Evolutionary conservation across 371 early-diverging fungal genomes (phyloP), one percentile per base, ranked within the genome.

Genomic region (Fennellomyces sp.): DNA sequence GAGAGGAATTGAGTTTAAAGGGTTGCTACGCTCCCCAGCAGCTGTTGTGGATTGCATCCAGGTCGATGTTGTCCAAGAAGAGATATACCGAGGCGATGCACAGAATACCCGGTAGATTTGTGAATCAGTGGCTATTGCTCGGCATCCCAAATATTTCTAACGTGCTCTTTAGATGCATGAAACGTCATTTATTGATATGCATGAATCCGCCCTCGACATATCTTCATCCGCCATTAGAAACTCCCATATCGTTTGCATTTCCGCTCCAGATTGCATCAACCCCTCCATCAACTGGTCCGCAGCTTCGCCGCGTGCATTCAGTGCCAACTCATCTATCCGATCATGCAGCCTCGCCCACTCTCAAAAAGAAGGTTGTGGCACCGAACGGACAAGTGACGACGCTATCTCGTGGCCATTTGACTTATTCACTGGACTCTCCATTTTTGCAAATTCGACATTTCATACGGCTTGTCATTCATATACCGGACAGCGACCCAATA

Each of bases 51-150:
- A 58, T 13, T 59, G 54, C 31, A 60, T 74, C 5, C 29, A 61
- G 27, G 64, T 68, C 19, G 71, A 74, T 48, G 64, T 70, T 15
- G 57, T 74, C 3, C 69, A 74, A 61, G 70, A 74, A 57, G 68
- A 70, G 23, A 10, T 74, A 25, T 70, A 74, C 38, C 63, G 52
- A 11, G 23, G 45, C 23, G 23, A 21, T 2, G 4, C n/a, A 8
- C 17, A 45, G 8, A n/a, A 45, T 45, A 17, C 23, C n/a, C 4
- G 23, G 23, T 23, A 45, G n/a, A 25, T 45, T 39, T 39, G 12
- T 33, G 5, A 33, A 33, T 33, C 12, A 7, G 5, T 33, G 12
- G 5, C 12, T 33, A 7, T 33, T 33, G 33, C 8, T 7, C 33
- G 12, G 8, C 12, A 7, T 33, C 33, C 33, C 5, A 7, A n/a